Conservation (phyloP, 352 stramenopile genomes). For the Globisporangium heterothallicum region DNA sequence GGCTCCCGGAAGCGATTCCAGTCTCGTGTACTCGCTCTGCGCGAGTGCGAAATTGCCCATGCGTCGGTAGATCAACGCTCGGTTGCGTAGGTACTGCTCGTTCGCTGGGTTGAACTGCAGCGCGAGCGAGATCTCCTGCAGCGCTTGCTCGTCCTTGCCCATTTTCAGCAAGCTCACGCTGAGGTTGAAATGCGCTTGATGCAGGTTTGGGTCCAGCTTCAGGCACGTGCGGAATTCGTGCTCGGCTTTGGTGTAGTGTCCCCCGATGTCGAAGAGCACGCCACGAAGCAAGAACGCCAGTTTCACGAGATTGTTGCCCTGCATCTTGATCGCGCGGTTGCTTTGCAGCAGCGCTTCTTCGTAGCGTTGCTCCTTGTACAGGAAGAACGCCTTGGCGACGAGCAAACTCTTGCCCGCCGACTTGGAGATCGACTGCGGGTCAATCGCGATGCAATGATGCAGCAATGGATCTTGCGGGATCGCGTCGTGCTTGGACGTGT, state of each 20-base stretch:
- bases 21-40: slow-evolving; percentile 47
- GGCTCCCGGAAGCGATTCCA: slow-evolving; percentile 12
- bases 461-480: slow-evolving; percentile 59
- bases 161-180: slow-evolving; percentile 46
- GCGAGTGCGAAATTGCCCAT: slow-evolving; percentile 41
- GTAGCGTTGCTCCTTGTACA: slow-evolving; percentile 54
- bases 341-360: slow-evolving; percentile 52
- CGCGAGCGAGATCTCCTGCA: slow-evolving; percentile 33
- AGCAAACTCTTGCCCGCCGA: slow-evolving; percentile 34
- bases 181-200: slow-evolving; percentile 64
- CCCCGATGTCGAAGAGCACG: slow-evolving; percentile 47
- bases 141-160: slow-evolving; percentile 32
- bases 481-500: slow-evolving; percentile 32
- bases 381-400: slow-evolving; percentile 44
- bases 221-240: slow-evolving; percentile 37
- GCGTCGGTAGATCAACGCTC: slow-evolving; percentile 48
- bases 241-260: slow-evolving; percentile 38
- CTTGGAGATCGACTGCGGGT: slow-evolving; percentile 30
- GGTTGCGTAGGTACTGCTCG: slow-evolving; percentile 44
- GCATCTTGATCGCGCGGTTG: slow-evolving; percentile 40
- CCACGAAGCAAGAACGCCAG: slow-evolving; percentile 51
- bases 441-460: slow-evolving; percentile 57
- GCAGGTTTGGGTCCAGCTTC: slow-evolving; percentile 38
- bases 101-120: slow-evolving; percentile 35
- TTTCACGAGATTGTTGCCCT: slow-evolving; percentile 60